phyloP scores from a whole-genome alignment of 495 filamentous ascomycete species.

The Talaromyces liani region DNA sequence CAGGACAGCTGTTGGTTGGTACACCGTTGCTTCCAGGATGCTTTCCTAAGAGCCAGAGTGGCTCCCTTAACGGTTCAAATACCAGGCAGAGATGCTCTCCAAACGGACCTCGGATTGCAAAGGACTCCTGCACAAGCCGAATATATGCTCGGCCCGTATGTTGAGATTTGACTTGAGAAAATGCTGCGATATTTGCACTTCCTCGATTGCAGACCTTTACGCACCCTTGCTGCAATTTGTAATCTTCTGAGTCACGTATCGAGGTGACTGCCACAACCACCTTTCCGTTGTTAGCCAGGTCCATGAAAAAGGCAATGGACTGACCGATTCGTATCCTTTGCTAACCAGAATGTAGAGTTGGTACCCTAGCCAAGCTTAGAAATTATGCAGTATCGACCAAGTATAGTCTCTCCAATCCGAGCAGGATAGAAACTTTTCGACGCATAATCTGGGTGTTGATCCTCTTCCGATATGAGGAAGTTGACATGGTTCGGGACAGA shows the following conservation, averaged over 20 bases:
- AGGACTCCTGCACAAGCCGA: slow-evolving; percentile 19
- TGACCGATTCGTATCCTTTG: slow-evolving; percentile 19
- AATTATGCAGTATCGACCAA: slow-evolving; percentile 22
- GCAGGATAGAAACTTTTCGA: slow-evolving; percentile 25
- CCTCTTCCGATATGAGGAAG: not conserved
- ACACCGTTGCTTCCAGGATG: slow-evolving; percentile 16
- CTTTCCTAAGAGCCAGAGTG: slow-evolving; percentile 19
- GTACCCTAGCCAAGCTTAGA: slow-evolving; percentile 8
- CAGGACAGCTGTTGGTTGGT: slow-evolving; percentile 17
- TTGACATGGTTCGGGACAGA: not conserved
- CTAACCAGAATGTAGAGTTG: slow-evolving; percentile 19
- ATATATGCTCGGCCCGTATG: slow-evolving; percentile 9
- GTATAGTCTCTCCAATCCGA: slow-evolving; percentile 24
- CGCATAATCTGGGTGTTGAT: slow-evolving; percentile 4
- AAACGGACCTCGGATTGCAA: slow-evolving; percentile 15
- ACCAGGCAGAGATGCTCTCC: slow-evolving; percentile 26
- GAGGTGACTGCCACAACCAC: slow-evolving; percentile 20
- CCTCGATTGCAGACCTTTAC: slow-evolving; percentile 19
- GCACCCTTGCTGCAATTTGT: slow-evolving; percentile 16
- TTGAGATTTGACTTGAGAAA: slow-evolving; percentile 15
- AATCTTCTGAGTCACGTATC: slow-evolving; percentile 28
- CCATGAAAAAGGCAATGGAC: slow-evolving; percentile 5
- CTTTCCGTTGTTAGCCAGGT: slow-evolving; percentile 13
- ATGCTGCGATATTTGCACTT: slow-evolving; percentile 20
- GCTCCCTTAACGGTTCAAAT: slow-evolving; percentile 25